phyloP scores from a whole-genome alignment of 2,329 filamentous ascomycete species.

The Leptographium galeiforme region DNA sequence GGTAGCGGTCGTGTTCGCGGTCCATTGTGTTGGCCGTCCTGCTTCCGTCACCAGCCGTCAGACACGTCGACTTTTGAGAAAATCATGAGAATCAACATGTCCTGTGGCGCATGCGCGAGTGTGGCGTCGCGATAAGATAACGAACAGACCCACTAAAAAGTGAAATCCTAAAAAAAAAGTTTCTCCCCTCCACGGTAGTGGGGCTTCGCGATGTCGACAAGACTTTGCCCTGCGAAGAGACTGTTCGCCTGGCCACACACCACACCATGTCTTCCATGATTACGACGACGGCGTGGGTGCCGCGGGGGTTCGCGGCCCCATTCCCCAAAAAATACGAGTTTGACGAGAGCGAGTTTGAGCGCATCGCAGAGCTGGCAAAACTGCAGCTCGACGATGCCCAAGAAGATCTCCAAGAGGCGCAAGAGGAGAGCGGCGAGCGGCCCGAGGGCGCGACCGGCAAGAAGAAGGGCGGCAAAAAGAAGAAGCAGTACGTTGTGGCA shows the following conservation, averaged over 20 bases:
- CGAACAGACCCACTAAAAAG: constrained; percentile 20
- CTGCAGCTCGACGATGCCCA: constrained; percentile 84
- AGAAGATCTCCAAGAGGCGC: constrained; percentile 66
- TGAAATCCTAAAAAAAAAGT: constrained; percentile 10
- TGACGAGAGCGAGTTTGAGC: constrained; percentile 61
- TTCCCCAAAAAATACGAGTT: constrained; percentile 65
- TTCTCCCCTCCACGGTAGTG: neutral
- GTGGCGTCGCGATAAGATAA: constrained; percentile 19
- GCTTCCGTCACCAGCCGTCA: no score
- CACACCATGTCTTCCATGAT: constrained; percentile 41
- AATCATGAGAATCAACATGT: neutral
- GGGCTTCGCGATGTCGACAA: no score
- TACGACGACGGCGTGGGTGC: constrained; percentile 63
- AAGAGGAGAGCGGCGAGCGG: constrained; percentile 15
- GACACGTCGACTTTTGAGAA: no score
- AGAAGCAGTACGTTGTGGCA: neutral
- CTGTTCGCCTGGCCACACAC: no score
- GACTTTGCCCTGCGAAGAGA: neutral
- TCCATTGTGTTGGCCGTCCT: neutral
- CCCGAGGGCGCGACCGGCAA: neutral
- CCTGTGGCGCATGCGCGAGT: constrained; percentile 1
- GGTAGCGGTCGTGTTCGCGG: neutral
- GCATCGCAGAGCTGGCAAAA: constrained; percentile 62
- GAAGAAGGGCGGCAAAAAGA: constrained; percentile 14
- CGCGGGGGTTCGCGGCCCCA: constrained; percentile 60